Conservation (phyloP, 2,329 filamentous ascomycete genomes). For the Claviceps lovelessii region DNA sequence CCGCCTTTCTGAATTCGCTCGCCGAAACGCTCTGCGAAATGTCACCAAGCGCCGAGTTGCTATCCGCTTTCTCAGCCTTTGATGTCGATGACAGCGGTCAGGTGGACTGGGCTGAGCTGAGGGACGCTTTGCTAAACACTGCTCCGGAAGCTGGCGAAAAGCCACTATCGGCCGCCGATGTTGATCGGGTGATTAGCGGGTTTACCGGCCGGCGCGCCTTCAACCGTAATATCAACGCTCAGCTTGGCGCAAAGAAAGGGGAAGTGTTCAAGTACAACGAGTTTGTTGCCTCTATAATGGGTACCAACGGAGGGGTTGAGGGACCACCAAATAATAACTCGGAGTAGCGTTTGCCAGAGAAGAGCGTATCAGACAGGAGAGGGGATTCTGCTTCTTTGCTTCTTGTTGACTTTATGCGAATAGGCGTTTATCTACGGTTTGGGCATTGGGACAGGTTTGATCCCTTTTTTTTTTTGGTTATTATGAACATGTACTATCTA, state of each 20-base stretch:
- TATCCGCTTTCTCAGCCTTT: conserved; percentile 86
- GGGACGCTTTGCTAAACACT: conserved; percentile 70
- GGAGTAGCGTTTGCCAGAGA: conserved; percentile 7
- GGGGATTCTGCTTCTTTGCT: too few species aligned
- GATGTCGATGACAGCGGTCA: conserved; percentile 93
- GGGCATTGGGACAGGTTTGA: not conserved
- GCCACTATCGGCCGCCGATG: conserved; percentile 53
- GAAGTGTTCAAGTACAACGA: conserved; percentile 92
- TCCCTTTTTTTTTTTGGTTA: not conserved
- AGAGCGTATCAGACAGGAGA: not conserved
- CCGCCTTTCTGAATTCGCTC: conserved; percentile 71
- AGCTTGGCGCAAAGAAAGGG: conserved; percentile 48
- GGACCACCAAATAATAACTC: conserved; percentile 14
- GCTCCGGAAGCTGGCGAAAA: conserved; percentile 58
- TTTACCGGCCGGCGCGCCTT: conserved; percentile 79
- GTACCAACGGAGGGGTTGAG: conserved; percentile 29
- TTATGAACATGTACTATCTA: not conserved
- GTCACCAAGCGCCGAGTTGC: conserved; percentile 64
- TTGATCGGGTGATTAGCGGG: conserved; percentile 75
- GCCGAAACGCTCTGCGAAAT: conserved; percentile 60
- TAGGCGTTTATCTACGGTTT: not conserved
- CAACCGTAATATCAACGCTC: conserved; percentile 42
- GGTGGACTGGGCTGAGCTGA: conserved; percentile 68
- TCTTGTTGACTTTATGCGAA: not conserved
- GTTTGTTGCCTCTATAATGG: conserved; percentile 61